Conservation (phyloP, 1,139 yeast genomes). For the Pichia sp. region DNA sequence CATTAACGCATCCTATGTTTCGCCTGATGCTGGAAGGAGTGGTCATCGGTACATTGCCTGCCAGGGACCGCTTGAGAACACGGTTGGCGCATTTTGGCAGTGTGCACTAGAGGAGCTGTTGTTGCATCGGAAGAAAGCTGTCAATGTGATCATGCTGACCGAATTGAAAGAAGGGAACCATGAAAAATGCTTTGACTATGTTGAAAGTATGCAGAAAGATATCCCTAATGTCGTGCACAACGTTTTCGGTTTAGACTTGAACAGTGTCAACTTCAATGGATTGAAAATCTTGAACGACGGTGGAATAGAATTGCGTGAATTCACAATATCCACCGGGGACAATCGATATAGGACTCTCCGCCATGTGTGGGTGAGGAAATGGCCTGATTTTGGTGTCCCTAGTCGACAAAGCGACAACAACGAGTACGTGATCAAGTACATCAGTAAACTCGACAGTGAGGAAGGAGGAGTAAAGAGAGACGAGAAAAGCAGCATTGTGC, state of each 20-base stretch:
- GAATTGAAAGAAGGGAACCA: slow-evolving; percentile 55
- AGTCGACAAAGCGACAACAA: slow-evolving; percentile 40
- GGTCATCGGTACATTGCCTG: slow-evolving; percentile 47
- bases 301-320: slow-evolving; percentile 3
- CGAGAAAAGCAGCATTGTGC: slow-evolving; percentile 39
- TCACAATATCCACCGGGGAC: background rate
- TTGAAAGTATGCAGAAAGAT: slow-evolving; percentile 25
- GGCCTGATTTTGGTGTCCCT: slow-evolving; percentile 47
- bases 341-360: background rate
- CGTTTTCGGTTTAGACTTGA: background rate
- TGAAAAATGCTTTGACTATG: slow-evolving; percentile 54
- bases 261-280: background rate
- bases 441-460: too few relatives aligned
- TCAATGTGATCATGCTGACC: slow-evolving; percentile 82
- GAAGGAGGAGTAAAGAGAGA: background rate
- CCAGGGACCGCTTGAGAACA: slow-evolving; percentile 67
- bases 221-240: background rate
- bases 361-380: slow-evolving; percentile 28
- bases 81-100: slow-evolving; percentile 38
- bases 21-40: slow-evolving; percentile 21
- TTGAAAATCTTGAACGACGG: slow-evolving; percentile 1
- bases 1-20: slow-evolving; percentile 46
- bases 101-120: slow-evolving; percentile 88
- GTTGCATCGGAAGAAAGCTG: slow-evolving; percentile 36
- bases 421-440: too few relatives aligned